phyloP scores from a whole-genome alignment of 306 rosid species.

The Cicer judaicum region DNA sequence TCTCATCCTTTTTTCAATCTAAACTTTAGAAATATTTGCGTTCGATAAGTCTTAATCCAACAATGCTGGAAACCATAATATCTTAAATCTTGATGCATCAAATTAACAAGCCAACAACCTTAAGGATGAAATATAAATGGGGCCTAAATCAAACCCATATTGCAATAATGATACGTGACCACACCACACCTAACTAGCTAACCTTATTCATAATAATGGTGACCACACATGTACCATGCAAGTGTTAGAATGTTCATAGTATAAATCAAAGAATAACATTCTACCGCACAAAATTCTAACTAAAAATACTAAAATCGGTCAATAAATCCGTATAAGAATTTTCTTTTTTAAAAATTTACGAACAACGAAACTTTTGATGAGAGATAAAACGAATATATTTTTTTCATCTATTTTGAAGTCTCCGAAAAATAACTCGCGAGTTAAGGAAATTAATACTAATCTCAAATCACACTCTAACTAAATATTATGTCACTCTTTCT shows the following conservation, averaged over 20 bases:
- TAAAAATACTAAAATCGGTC: no score
- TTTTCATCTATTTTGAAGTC: no score
- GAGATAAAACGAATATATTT: no score
- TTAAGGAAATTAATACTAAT: no score
- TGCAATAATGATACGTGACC: conserved; percentile 46
- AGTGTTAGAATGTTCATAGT: not conserved
- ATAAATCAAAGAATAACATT: no score
- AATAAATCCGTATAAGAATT: no score
- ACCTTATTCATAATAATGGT: conserved; percentile 25
- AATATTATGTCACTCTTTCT: no score
- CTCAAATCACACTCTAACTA: no score
- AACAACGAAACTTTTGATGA: no score
- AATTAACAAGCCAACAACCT: not conserved
- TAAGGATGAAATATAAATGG: conserved; percentile 36
- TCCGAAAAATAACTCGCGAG: no score
- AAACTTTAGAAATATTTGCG: not conserved
- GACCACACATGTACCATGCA: conserved; percentile 23
- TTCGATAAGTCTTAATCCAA: conserved; percentile 23
- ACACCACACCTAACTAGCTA: conserved; percentile 43
- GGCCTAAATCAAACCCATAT: conserved; percentile 41
- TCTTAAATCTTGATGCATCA: conserved; percentile 7
- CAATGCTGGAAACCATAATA: conserved; percentile 9
- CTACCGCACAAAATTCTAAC: no score
- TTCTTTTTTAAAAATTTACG: no score
- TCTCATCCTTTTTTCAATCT: not conserved